phyloP scores from a whole-genome alignment of 2,329 filamentous ascomycete species.

The Xylaria sp. region DNA sequence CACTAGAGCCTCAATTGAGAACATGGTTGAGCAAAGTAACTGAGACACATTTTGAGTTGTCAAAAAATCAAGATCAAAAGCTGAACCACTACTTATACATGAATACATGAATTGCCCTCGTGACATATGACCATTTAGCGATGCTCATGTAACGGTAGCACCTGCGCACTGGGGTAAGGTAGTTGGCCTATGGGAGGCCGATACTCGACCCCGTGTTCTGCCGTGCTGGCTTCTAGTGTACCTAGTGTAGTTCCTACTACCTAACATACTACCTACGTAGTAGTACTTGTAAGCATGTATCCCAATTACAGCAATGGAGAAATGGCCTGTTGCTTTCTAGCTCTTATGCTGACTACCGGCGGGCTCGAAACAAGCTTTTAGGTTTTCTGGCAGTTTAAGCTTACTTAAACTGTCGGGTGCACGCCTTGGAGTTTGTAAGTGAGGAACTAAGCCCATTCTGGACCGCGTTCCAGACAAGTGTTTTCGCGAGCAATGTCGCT shows the following conservation, averaged over 20 bases:
- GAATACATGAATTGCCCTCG: slow-evolving; percentile 11
- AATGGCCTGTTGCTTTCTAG: background rate
- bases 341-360: background rate
- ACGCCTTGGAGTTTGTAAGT: too few species aligned
- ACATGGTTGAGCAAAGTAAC: background rate
- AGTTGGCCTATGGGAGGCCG: slow-evolving; percentile 27
- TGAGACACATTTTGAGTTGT: background rate
- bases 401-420: too few species aligned
- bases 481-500: too few species aligned
- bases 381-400: background rate
- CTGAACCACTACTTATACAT: too few species aligned
- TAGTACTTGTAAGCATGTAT: too few species aligned
- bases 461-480: too few species aligned
- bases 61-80: background rate
- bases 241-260: too few species aligned
- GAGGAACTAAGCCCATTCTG: too few species aligned
- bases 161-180: background rate
- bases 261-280: too few species aligned
- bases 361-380: background rate
- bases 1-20: background rate
- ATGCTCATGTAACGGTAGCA: slow-evolving; percentile 16
- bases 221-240: background rate
- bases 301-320: slow-evolving; percentile 3
- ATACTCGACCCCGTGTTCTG: slow-evolving; percentile 29
- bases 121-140: slow-evolving; percentile 19